Base-by-base conservation (phyloP, 2,329 filamentous ascomycete genomes). In the Phaeosphaeria sp. region DNA sequence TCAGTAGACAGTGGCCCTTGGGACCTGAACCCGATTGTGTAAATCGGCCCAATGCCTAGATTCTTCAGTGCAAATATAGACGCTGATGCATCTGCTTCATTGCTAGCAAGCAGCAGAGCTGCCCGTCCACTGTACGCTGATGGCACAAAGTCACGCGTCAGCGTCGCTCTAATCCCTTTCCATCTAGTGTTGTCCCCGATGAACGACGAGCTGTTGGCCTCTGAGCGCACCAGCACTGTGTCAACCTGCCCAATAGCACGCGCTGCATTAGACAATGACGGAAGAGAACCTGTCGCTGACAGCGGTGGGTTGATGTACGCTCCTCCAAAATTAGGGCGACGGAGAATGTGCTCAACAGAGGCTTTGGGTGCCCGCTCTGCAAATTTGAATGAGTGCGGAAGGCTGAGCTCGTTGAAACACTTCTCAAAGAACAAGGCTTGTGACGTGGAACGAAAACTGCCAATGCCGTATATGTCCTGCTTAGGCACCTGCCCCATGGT, bases 351-450 rank as follows among this genome's bases (percentile, higher is more conserved):
- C 72, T 93, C 90, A 59, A 95, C 85, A 17, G 87, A 85, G 1
- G 85, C 87, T 62, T 85, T 88, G 4, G 87, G 82, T 3, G 88
- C 86, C 53, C 90, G 84, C 73, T 94, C 91, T 9, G 94, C 87
- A 39, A 90, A 88, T 15, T 87, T 84, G 65, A 95, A 91, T 48
- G 90, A 87, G 69, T 96, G 91, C 11, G 92, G 92, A n/a, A 96
- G 80, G n/a, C 92, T 91, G 10, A 96, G 84, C 69, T 83, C 81
- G 54, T 82, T 82, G 70, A 83, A 78, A 62, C 78, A 80, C 60
- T 80, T 96, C 71, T 93, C 91, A 73, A 93, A 94, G 73, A 96
- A 96, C 60, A 90, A 90, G 4, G 90, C 90, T 71, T 92, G 89
- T 0, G 90, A 90, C 1, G 87, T 91, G n/a, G 88, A 88, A 6